A percentile compares a stretch with the other conserved stretches of the same genome.
These are phyloP conservation scores for Beta lomatogona DNA, from an alignment of 179 eudicot species.

Conservation along the genomic window DNA sequence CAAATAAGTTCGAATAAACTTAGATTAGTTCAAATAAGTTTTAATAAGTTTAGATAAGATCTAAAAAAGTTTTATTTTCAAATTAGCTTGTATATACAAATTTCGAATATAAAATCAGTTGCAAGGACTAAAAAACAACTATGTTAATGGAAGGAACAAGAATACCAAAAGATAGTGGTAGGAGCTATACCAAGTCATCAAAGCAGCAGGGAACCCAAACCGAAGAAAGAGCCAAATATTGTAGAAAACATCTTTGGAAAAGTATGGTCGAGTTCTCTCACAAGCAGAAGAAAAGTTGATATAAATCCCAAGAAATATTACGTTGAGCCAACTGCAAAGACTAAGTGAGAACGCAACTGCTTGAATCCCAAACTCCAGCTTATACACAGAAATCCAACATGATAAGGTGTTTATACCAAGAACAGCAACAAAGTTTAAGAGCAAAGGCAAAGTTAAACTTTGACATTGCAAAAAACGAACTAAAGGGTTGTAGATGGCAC, in stretches of 20 bases:
- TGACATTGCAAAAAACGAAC: conserved; percentile 32
- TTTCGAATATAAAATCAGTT: too few relatives aligned
- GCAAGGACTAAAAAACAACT: too few relatives aligned
- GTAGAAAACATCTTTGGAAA: conserved; percentile 23
- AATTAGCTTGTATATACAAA: too few relatives aligned
- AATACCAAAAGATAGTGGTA: background rate
- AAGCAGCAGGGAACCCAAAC: conserved; percentile 34
- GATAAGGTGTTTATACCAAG: conserved; percentile 13
- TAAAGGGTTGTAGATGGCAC: conserved; percentile 11
- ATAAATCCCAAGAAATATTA: conserved; percentile 23
- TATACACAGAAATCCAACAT: conserved; percentile 29
- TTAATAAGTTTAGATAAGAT: too few relatives aligned
- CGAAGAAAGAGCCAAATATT: conserved; percentile 22
- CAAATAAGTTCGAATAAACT: too few relatives aligned
- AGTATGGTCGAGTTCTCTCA: conserved; percentile 18
- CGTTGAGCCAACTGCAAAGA: conserved; percentile 24
- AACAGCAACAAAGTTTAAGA: background rate
- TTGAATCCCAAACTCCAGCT: conserved; percentile 10
- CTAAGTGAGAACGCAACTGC: conserved; percentile 27
- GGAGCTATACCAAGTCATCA: conserved; percentile 29
- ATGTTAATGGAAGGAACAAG: background rate
- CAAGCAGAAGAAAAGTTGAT: conserved; percentile 30
- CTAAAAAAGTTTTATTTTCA: too few relatives aligned
- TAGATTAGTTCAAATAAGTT: too few relatives aligned
- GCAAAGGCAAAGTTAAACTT: conserved; percentile 25